Conservation (phyloP, 371 early-diverging fungal species). For the Saksenaea oblongispora region DNA sequence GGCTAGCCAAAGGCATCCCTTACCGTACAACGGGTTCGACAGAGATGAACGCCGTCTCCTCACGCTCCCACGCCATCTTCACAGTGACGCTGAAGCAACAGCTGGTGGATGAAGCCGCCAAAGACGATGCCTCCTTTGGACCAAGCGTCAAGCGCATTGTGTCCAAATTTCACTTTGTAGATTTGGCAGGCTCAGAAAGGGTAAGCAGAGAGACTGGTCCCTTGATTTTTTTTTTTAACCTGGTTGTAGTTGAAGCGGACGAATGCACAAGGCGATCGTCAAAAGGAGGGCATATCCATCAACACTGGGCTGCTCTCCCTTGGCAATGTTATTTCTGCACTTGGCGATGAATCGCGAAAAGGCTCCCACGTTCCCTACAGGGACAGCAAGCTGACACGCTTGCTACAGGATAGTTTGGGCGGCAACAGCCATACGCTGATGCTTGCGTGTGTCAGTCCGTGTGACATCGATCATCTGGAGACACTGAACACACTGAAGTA, state of each 20-base stretch:
- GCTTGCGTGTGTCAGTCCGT: constrained; percentile 86
- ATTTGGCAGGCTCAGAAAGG: constrained; percentile 99
- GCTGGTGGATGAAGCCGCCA: constrained; percentile 34
- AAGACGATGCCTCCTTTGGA: not conserved
- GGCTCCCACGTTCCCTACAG: constrained; percentile 86
- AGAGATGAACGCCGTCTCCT: constrained; percentile 96
- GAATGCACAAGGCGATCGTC: constrained; percentile 85
- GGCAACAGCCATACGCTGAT: constrained; percentile 88
- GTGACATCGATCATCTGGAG: constrained; percentile 74
- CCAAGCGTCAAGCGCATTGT: not conserved
- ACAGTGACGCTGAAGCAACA: constrained; percentile 81
- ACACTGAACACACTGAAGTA: constrained; percentile 87
- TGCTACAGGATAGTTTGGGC: constrained; percentile 95
- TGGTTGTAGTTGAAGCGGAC: constrained; percentile 79
- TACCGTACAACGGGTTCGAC: constrained; percentile 94
- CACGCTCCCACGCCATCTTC: constrained; percentile 98
- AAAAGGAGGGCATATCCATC: constrained; percentile 95
- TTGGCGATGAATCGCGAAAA: constrained; percentile 76
- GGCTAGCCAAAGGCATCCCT: constrained; percentile 74
- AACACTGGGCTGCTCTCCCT: constrained; percentile 95
- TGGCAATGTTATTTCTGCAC: constrained; percentile 96
- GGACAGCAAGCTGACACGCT: constrained; percentile 89
- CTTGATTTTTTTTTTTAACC: not conserved
- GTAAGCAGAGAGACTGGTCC: constrained; percentile 44
- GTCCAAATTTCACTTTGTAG: constrained; percentile 99